Conservation (phyloP, 1,139 yeast genomes). For the Geotrichum histeridarum region DNA sequence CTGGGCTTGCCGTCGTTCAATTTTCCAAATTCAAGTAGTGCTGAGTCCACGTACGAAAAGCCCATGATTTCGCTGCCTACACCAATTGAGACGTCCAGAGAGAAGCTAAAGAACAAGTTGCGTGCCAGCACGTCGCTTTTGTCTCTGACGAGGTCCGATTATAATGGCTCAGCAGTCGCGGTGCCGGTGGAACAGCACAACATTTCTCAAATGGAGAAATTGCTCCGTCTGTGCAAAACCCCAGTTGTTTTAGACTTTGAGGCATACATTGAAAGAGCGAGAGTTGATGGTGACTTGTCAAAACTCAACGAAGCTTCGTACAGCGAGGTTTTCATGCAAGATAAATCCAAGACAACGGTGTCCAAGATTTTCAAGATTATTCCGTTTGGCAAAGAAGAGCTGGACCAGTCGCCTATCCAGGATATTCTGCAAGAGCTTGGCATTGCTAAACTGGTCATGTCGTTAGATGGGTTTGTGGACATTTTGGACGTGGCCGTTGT, state of each 20-base stretch:
- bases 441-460: constrained; percentile 40
- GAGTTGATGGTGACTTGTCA: constrained; percentile 23
- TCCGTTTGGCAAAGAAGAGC: constrained; percentile 46
- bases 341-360: constrained; percentile 2
- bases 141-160: constrained; percentile 36
- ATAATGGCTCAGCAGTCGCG: constrained; percentile 26
- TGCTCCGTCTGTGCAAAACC: constrained; percentile 33
- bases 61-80: constrained; percentile 53
- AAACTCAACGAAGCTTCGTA: constrained; percentile 47
- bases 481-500: constrained; percentile 45
- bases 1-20: constrained; percentile 4
- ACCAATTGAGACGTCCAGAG: constrained; percentile 51
- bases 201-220: constrained; percentile 33
- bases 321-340: constrained; percentile 43
- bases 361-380: constrained; percentile 44
- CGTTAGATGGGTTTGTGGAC: constrained; percentile 42
- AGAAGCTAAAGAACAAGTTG: constrained; percentile 49
- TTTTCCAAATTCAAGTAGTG: constrained; percentile 1
- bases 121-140: constrained; percentile 50
- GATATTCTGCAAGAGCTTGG: constrained; percentile 47
- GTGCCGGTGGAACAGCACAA: constrained; percentile 34
- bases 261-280: constrained; percentile 29
- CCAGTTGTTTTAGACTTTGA: constrained; percentile 31
- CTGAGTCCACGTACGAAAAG: constrained; percentile 22
- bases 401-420: constrained; percentile 41